Base-by-base conservation (phyloP, 164 flowering plant species). In the Dillenia turbinata region DNA sequence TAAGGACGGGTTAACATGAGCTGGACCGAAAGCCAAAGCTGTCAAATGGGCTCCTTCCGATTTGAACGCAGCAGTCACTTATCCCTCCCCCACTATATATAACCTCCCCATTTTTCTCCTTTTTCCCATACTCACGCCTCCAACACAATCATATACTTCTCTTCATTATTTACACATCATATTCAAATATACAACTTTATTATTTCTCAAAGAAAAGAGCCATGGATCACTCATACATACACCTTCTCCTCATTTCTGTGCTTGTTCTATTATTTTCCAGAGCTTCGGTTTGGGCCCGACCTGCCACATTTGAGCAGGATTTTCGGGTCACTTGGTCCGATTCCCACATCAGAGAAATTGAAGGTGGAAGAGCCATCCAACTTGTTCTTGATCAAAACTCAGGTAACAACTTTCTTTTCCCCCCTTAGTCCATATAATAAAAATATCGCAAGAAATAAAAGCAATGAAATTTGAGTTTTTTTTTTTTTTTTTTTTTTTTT, bases 301-400 rank as follows among this genome's bases (percentile, higher is more conserved):
- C 81, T 0, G 80, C 85, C n/a, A 78, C 77, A 13, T 83, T 83
- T 59, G 60, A 63, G 12, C 66, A 79, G 47, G 85, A 83, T 57
- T 83, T 83, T 59, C 66, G 59, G 12, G 64, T 79, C 64, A 81
- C 85, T 0, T 83, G 88, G 88, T 54, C 88, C 8, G 82, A 79
- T 24, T 48, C 65, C 64, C 88, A 83, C 51, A 67, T 83, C 63
- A 75, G 63, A 69, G 82, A 81, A 62, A 49, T 76, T 59, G 75
- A 70, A 3, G 79, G 79, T 17, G 85, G 85, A 13, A 74, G 62
- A 44, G 74, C 83, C 60, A 81, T 83, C 46, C 88, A 81, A 19
- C 77, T 81, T 12, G 10, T 67, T 44, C 78, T 83, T 0, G 88
- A 83, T 72, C 88, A 71, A 64, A 73, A 61, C 40, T 83, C 88